phyloP scores from a whole-genome alignment of 2,329 filamentous ascomycete genomes.

The Rutstroemia sp. region DNA sequence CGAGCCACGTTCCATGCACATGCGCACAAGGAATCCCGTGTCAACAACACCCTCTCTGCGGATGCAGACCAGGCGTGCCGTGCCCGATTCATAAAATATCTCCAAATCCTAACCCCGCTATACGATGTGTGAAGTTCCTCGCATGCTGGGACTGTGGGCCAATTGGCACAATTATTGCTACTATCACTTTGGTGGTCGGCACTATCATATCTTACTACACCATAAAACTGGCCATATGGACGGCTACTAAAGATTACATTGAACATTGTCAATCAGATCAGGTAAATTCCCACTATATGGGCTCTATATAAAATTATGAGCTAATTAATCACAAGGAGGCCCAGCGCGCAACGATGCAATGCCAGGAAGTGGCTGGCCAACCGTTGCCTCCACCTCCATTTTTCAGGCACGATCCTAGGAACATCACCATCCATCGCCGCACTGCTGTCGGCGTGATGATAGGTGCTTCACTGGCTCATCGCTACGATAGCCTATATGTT shows the following conservation, averaged over 20 bases:
- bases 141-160: not conserved
- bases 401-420: not conserved
- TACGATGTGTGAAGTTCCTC: not conserved
- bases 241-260: conserved; percentile 1
- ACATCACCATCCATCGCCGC: not conserved
- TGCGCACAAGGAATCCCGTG: no score
- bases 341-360: not conserved
- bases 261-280: not conserved
- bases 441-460: not conserved
- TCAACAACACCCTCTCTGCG: no score
- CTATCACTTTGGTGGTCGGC: not conserved
- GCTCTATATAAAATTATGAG: not conserved
- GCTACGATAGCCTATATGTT: not conserved
- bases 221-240: not conserved
- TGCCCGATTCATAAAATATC: not conserved
- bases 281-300: not conserved
- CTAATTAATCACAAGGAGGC: not conserved
- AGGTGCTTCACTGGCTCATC: not conserved
- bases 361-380: not conserved
- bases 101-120: not conserved
- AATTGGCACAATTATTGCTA: not conserved
- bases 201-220: not conserved
- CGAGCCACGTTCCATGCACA: no score
- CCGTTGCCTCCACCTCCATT: not conserved
- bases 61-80: no score